Conservation (phyloP, 2,329 filamentous ascomycete genomes). For the Ceratocystis harringtonii region DNA sequence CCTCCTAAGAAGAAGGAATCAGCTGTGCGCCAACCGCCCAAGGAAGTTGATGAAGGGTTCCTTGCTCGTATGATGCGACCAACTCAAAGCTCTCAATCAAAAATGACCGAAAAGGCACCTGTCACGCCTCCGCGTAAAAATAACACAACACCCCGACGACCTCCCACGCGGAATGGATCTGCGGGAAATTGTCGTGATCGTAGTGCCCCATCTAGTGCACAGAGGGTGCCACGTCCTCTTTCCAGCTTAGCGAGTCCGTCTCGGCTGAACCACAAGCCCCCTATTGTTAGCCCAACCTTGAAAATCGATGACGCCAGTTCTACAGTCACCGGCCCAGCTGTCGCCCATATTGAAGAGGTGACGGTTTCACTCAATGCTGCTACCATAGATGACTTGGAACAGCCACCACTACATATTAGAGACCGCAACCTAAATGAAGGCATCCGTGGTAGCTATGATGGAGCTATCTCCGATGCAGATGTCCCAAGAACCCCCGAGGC, state of each 20-base stretch:
- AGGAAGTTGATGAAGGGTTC: constrained; percentile 53
- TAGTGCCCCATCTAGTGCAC: constrained; percentile 9
- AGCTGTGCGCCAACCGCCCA: constrained; percentile 34
- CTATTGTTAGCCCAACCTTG: not conserved
- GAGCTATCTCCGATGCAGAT: constrained; percentile 6
- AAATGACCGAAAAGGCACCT: constrained; percentile 47
- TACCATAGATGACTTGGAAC: not conserved
- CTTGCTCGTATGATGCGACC: constrained; percentile 71
- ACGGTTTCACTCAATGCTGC: not conserved
- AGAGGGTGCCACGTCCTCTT: constrained; percentile 8
- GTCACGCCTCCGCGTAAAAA: constrained; percentile 35
- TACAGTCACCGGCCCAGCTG: not conserved
- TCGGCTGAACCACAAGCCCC: not conserved
- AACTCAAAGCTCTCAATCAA: constrained; percentile 53
- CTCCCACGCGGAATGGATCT: constrained; percentile 13
- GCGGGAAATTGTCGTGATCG: constrained; percentile 7
- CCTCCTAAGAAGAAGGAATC: constrained; percentile 40
- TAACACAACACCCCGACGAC: constrained; percentile 12
- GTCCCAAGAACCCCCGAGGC: constrained; percentile 14
- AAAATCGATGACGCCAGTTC: not conserved
- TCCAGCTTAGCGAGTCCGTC: constrained; percentile 12
- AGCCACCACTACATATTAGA: not conserved
- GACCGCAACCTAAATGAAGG: not conserved
- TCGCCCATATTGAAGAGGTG: not conserved
- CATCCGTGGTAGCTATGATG: not conserved